Base-by-base conservation (phyloP, 805 yeast genomes). In the Cyberlindnera mrakii region DNA sequence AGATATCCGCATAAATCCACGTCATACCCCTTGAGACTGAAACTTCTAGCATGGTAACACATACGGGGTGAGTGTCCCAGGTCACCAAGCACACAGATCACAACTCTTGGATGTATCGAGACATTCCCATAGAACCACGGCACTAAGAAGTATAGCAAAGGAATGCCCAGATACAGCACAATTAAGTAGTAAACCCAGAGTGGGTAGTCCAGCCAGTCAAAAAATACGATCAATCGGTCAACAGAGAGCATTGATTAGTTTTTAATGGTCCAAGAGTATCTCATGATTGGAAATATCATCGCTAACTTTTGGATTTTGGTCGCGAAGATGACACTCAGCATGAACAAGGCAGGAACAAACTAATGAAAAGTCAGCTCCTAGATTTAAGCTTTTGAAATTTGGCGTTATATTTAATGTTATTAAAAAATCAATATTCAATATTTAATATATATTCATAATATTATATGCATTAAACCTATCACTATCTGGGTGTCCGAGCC, bases 51-150 rank as follows among this genome's bases (percentile, higher is more conserved):
- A 60, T 93, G 99, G 63, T 91, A 85, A 52, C 82, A 75, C 85
- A 91, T 93, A 46, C 99, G 71, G 6, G 99, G 99, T 0, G 97
- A 90, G 58, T 89, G 95, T 13, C 96, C 96, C 42, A 93, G 59
- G 58, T 91, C 98, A 2, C 99, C 99, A 16, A 93, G 66, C 3
- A 93, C 99, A 49, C 87, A 74, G 16, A 93, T 78, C 9, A 85
- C 72, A 6, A 87, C 80, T 41, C 87, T 75, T 48, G 71, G 77
- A 46, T 70, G 62, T 5, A 63, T 50, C 6, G 67, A 60, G 30
- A 55, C 58, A 41, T 55, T 54, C 10, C 68, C 72, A 41, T 57
- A 59, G 10, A 67, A n/a, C 37, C 38, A 59, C 1, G 74, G 74
- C 18, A 68, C 43, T 1, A 60, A 23, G 7, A 55, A 41, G 42